Evolutionary conservation across 176 grass and related monocot species (phyloP).

Genomic region (Puya raimondii): DNA sequence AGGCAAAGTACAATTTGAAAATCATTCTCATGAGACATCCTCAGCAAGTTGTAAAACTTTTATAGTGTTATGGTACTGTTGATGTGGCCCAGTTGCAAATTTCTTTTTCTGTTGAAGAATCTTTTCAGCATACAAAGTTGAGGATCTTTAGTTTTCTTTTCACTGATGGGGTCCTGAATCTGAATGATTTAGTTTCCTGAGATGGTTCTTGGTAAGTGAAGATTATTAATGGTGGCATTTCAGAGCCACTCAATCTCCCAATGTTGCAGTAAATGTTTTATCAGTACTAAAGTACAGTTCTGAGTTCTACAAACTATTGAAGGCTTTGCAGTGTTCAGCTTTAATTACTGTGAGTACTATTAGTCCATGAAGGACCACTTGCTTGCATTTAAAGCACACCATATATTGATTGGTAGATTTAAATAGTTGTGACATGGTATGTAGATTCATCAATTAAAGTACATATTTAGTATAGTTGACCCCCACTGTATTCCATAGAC

Average conservation of each 20-base stretch:
- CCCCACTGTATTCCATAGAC: too few species aligned
- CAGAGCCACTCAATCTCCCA: not conserved
- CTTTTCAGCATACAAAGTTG: constrained; percentile 7
- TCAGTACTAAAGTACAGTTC: not conserved
- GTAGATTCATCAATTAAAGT: too few species aligned
- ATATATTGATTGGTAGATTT: too few species aligned
- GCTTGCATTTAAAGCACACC: not conserved
- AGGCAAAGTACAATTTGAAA: not conserved
- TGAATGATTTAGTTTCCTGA: not conserved
- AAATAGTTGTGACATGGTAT: too few species aligned
- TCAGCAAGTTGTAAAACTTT: not conserved
- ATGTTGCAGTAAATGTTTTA: not conserved
- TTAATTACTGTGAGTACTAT: not conserved
- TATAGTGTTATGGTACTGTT: not conserved
- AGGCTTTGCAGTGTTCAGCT: not conserved
- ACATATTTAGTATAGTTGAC: too few species aligned
- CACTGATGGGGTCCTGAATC: not conserved
- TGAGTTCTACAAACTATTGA: not conserved
- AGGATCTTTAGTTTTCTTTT: constrained; percentile 19
- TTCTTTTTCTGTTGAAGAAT: not conserved
- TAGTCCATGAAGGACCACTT: not conserved
- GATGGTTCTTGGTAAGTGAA: not conserved
- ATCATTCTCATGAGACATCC: not conserved
- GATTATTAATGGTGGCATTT: not conserved
- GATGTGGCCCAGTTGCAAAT: not conserved